Base-by-base conservation (phyloP, 164 flowering plant genomes). In the Stephania cephalantha region DNA sequence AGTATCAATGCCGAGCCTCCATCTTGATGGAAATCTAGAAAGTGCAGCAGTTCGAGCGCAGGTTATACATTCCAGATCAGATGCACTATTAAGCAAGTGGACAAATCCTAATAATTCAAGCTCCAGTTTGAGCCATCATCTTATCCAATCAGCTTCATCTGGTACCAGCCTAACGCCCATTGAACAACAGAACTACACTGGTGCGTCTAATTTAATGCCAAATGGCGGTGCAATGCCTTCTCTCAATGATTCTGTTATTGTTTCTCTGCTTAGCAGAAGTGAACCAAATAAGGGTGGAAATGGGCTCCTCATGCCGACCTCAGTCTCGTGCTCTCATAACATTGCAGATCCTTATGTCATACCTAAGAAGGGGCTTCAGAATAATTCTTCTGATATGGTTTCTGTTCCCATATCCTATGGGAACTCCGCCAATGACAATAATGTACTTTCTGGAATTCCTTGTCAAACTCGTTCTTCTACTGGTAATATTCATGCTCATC, bases 41-140 rank as follows among this genome's bases (percentile, higher is more conserved):
- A 69, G 72, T 68, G 80, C 75, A 75, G 67, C 73, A 67, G 74
- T 76, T 9, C 83, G 83, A 75, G 85, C 86, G 42, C 82, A 83
- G 70, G 83, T 82, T 17, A 81, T 85, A 68, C 75, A 80, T 1
- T 72, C 83, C 44, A 84, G 73, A 69, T 31, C 85, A 45, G 84
- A 78, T 45, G 73, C 76, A 46, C 77, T 75, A 79, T 68, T 75
- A 72, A 80, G 84, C 53, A 82, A 74, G 73, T 77, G 74, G 61
- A 68, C 75, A 78, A 70, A 83, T 69, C 72, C 78, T 9, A 70
- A 68, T 63, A 71, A 71, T 82, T 70, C 82, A 65, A 73, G 80
- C 20, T 80, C 83, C 61, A 74, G 69, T 25, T 55, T 72, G 42
- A 76, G 44, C 79, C 67, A 73, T 53, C 80, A 78, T 80, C 46